Conservation (phyloP, 495 filamentous ascomycete species). For the Penicillium bovifimosum region DNA sequence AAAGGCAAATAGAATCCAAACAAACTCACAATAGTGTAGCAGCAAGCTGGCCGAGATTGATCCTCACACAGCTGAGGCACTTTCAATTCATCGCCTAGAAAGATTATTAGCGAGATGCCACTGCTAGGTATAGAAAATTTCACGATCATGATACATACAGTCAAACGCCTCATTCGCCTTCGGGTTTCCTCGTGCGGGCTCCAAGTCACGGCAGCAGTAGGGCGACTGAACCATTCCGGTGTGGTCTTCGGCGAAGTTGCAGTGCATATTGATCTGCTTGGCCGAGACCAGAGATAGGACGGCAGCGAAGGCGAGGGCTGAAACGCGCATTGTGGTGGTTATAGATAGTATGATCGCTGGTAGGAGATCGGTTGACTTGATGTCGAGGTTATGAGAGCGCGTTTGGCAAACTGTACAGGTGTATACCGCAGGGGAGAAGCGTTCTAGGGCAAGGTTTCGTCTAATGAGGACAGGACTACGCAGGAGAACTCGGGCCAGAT, state of each 20-base stretch:
- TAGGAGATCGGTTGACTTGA: neutral
- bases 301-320: constrained; percentile 20
- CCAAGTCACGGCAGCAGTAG: constrained; percentile 35
- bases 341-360: neutral
- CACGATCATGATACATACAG: constrained; percentile 21
- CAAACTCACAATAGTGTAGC: constrained; percentile 20
- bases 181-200: constrained; percentile 17
- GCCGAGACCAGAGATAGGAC: constrained; percentile 21
- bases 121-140: neutral
- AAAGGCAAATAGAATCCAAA: too few relatives aligned
- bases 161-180: constrained; percentile 25
- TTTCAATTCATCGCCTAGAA: constrained; percentile 9
- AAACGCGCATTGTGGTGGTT: constrained; percentile 29
- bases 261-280: constrained; percentile 28
- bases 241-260: constrained; percentile 31
- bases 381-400: neutral
- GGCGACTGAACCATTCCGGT: constrained; percentile 32
- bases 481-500: constrained; percentile 7
- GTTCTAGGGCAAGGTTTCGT: neutral
- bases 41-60: constrained; percentile 26
- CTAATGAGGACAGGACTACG: constrained; percentile 4
- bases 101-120: neutral
- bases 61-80: constrained; percentile 26
- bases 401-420: constrained; percentile 1
- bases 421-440: constrained; percentile 3